Percentiles rank a stretch among this genome's conserved stretches.
Conservation (phyloP, 1,284 basidiomycete species). For the Ceratobasidium sp. region DNA sequence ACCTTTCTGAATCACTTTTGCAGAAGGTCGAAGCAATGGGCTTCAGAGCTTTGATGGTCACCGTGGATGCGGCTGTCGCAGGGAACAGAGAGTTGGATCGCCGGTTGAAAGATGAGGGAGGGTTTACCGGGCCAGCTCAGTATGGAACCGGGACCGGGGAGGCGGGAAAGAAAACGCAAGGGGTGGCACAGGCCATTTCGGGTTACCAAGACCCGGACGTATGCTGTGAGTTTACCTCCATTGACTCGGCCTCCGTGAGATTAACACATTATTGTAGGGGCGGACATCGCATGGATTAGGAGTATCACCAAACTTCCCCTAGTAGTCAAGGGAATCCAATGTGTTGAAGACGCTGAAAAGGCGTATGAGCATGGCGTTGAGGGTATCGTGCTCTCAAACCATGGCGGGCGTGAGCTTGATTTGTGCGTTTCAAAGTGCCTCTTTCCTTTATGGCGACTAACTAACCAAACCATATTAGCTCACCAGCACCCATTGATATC, state of each 20-base stretch:
- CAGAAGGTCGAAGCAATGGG: constrained; percentile 72
- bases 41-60: constrained; percentile 86
- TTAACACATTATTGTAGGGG: constrained; percentile 35
- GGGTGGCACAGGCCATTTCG: constrained; percentile 55
- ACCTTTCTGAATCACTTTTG: constrained; percentile 72
- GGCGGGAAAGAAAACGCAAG: constrained; percentile 47
- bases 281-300: constrained; percentile 44
- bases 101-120: constrained; percentile 51
- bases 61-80: constrained; percentile 85
- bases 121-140: constrained; percentile 40
- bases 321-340: constrained; percentile 42
- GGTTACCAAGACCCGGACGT: constrained; percentile 56
- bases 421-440: constrained; percentile 42
- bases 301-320: constrained; percentile 42
- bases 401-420: constrained; percentile 49
- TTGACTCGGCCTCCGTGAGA: constrained; percentile 27
- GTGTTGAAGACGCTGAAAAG: constrained; percentile 50
- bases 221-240: constrained; percentile 46
- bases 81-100: constrained; percentile 84
- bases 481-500: constrained; percentile 53
- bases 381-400: constrained; percentile 54
- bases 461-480: constrained; percentile 44
- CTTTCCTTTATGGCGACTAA: not conserved
- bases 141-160: constrained; percentile 50
- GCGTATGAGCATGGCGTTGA: constrained; percentile 52